Evolutionary conservation across 192 early-diverging fungal species (phyloP), one percentile per base, ranked within the genome.

Genomic region (Gaertneriomyces semiglobifer): DNA sequence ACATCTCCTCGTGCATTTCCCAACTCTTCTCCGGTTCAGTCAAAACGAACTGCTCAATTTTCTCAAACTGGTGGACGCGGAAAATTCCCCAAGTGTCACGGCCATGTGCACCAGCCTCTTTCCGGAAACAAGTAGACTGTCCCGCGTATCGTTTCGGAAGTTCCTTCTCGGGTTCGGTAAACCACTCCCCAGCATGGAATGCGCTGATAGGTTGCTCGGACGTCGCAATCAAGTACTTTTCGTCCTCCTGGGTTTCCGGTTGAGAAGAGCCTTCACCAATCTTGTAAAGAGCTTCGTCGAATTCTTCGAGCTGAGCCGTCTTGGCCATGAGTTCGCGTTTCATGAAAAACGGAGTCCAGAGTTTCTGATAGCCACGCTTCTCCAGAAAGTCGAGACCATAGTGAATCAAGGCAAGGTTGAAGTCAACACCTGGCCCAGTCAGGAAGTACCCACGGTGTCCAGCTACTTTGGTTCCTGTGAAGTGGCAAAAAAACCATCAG

Each of bases 51-150:
- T 99, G 97, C 84, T 99, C 97, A 55, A 99, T 81, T 85, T 99
- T 99, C 75, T 99, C 97, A 72, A 99, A 99, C 86, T 99, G 97
- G 79, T 99, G 97, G 38, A 99, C 95, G 53, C 97, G 91, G 88
- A 99, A 99, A 68, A 97, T 91, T 60, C 97, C 97, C 95, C 93
- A 93, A 18, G 92, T 98, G 73, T 99, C 97, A 65, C 92, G 86
- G 55, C 97, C 97, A 71, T 92, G 91, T 0, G 94, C 92, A 60
- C 97, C 97, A 40, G 97, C 97, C 81, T 99, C 97, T 74, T 99
- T 99, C 61, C 97, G 91, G 90, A 99, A 99, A 79, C 95, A 98
- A 45, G 97, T 97, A 50, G 95, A 97, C 77, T 90, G 90, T 43
- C 97, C 97, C 40, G 95, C 97, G 74, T 78, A 73, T 63, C 71